Evolutionary conservation across 2,329 filamentous ascomycete species (phyloP), one percentile per base, ranked within the genome.

Genomic region (Dactylonectria estremocensis): DNA sequence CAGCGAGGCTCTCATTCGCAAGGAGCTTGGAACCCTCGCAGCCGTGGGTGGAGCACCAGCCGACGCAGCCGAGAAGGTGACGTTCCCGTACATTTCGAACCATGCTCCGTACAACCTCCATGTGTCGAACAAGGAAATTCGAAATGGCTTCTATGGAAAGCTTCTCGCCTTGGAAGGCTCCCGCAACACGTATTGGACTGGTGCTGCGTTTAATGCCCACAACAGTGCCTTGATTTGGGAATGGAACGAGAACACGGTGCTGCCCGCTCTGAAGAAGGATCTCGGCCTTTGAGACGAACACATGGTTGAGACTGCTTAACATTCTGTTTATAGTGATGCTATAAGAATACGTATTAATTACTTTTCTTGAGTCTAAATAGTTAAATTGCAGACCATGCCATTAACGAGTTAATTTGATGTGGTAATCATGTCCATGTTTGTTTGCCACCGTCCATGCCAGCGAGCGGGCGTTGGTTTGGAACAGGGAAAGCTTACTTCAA

Each of bases 121-220:
- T 0, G 72, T 72, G 5, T 55, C 63, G 0, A 2, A 24, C 3
- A 8, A 56, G 1, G 72, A 72, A 0, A 61, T 74, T 3, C n/a
- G 31, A 0, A 1, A 68, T 0, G 70, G 72, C 0, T 74, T 73
- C 2, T 74, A 74, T 52, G 35, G 20, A 1, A 46, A 72, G 11
- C 52, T 74, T 1, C 24, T 65, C 5, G 28, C 37, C 0, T 49
- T 74, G 1, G 67, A 73, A 22, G 72, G 72, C 4, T 7, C 55
- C 0, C 61, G 54, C 5, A 71, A 62, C 46, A 74, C 72, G 0
- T 74, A 70, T n/a, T 74, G 69, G 66, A 74, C 72, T 0, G 72
- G 72, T 1, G 61, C 61, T 20, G 55, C 61, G 1, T 64, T 59
- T 24, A 48, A 54, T 4, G 61, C 54, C 37, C 58, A 64, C 5